Evolutionary conservation across 2,329 filamentous ascomycete species (phyloP), one percentile per base, ranked within the genome.

Genomic region (Penicillium sp.): DNA sequence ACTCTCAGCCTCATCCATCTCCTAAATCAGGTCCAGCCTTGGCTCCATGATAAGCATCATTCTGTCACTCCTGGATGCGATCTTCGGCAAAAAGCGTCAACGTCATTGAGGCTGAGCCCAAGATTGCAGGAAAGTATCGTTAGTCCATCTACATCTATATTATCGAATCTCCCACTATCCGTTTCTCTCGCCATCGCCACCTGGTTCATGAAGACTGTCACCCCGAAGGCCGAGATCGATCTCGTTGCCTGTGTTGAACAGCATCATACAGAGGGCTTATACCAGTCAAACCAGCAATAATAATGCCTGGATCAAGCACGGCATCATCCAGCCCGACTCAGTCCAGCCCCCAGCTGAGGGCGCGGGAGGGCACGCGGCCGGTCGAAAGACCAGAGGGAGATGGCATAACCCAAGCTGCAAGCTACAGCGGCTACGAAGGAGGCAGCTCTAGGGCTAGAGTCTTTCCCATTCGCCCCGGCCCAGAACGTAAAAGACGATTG

Each of bases 401-500:
- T n/a, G 41, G 40, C 19, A 49, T 30, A 31, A 22, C 14, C 9
- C 44, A 50, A 38, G 4, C 53, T 17, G 26, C 17, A 30, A 25
- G 30, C 6, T 43, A 50, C 28, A 30, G 11, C 26, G 11, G n/a
- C 16, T 5, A 33, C 4, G 28, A 51, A 31, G 44, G 31, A 45
- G 26, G 40, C 5, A 45, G 12, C 19, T 40, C 41, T 3, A 45
- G 47, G n/a, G 6, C 9, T 14, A 44, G 47, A 33, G n/a, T 2
- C 1, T 51, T 45, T 14, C 26, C 47, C 2, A 16, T 28, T 38
- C 33, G 14, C 14, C 16, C 41, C 16, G 47, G 53, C 8, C 45
- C 47, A n/a, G 75, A 78, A 55, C 70, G 76, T 43, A 78, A 78
- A 63, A 72, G 76, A 57, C 73, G 75, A 57, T 60, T 78, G 50